phyloP scores from a whole-genome alignment of 2,329 filamentous ascomycete species.

The Thielaviopsis ethacetica region DNA sequence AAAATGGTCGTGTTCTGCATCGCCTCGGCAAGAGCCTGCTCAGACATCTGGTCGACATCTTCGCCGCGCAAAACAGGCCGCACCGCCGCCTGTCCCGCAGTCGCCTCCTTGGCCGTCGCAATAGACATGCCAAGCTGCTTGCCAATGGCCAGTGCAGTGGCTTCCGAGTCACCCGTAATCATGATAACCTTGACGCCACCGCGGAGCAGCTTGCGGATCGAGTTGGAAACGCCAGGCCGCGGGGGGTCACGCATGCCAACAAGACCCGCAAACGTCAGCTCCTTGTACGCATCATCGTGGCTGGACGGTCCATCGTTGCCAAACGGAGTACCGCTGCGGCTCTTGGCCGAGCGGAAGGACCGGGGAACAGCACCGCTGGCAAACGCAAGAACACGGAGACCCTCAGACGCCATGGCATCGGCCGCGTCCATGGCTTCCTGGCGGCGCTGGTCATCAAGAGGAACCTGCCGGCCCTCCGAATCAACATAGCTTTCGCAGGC shows the following conservation, averaged over 20 bases:
- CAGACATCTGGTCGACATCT: constrained; percentile 84
- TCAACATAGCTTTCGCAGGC: constrained; percentile 85
- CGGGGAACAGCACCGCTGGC: constrained; percentile 59
- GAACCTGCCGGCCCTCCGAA: constrained; percentile 69
- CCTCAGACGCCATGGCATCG: constrained; percentile 73
- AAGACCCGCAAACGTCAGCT: constrained; percentile 76
- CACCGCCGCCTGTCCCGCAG: constrained; percentile 38
- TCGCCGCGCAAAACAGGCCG: constrained; percentile 70
- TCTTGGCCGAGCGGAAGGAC: constrained; percentile 19
- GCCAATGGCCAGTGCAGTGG: constrained; percentile 85
- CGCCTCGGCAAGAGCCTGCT: constrained; percentile 65
- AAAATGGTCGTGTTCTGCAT: constrained; percentile 88
- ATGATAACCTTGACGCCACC: constrained; percentile 96
- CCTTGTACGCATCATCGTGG: constrained; percentile 62
- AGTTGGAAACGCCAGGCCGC: constrained; percentile 72
- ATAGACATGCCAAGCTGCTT: constrained; percentile 91
- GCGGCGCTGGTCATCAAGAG: constrained; percentile 60
- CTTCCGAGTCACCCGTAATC: constrained; percentile 95
- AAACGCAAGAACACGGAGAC: constrained; percentile 80
- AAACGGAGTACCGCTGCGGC: constrained; percentile 28
- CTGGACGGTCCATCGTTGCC: constrained; percentile 24
- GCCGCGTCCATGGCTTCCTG: constrained; percentile 65
- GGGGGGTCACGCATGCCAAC: constrained; percentile 98
- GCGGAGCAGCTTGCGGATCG: constrained; percentile 78
- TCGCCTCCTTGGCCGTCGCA: constrained; percentile 32